These are phyloP conservation scores for Anisodus acutangulus DNA, from an alignment of 257 asterid species.

Conservation along the genomic window DNA sequence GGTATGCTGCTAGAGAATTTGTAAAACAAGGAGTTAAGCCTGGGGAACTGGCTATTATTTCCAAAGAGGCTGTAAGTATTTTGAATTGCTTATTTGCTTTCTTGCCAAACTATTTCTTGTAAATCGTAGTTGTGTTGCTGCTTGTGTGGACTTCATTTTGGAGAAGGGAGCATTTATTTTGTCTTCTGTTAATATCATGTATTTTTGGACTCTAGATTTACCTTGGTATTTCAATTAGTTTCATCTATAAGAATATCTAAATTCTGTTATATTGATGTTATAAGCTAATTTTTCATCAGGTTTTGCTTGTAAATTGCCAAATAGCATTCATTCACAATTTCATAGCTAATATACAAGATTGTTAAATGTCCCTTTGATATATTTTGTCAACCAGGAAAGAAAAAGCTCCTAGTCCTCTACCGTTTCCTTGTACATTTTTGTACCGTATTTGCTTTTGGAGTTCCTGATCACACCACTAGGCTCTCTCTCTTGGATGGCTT, in stretches of 20 bases:
- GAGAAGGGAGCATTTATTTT: neutral
- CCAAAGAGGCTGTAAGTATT: conserved; percentile 87
- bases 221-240: neutral
- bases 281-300: neutral
- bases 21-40: conserved; percentile 88
- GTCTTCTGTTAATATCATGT: neutral
- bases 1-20: conserved; percentile 97
- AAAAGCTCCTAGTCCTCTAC: neutral
- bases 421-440: neutral
- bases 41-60: conserved; percentile 85
- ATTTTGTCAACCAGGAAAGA: neutral
- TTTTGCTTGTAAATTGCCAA: neutral
- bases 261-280: neutral
- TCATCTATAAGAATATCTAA: conserved; percentile 8
- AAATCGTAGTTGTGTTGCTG: neutral
- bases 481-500: neutral
- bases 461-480: conserved; percentile 9
- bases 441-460: neutral
- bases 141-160: neutral
- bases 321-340: neutral
- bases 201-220: neutral
- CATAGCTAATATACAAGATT: neutral
- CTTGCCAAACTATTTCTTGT: neutral
- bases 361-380: neutral
- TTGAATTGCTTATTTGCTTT: conserved; percentile 7